A percentile compares a stretch with the other conserved stretches of the same genome.
Evolutionary conservation across 2,329 filamentous ascomycete genomes (phyloP).

Genomic region (Pseudocercospora fuligena): DNA sequence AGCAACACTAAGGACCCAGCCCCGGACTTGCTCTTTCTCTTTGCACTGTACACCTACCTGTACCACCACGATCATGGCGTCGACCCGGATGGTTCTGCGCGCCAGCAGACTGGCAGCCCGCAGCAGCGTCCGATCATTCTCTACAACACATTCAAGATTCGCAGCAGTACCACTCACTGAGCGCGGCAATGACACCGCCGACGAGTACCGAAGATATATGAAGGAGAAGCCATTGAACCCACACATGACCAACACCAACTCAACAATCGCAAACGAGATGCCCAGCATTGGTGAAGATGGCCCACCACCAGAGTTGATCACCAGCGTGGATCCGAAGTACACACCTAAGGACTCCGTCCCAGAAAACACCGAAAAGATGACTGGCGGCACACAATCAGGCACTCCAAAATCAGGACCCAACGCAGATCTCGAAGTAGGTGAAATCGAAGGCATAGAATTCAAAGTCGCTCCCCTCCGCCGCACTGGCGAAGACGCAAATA

Average conservation of each 20-base stretch:
- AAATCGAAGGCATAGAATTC: constrained; percentile 85
- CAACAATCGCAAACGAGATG: constrained; percentile 67
- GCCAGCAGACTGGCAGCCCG: constrained; percentile 49
- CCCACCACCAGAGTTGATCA: constrained; percentile 65
- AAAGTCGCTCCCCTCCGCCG: constrained; percentile 87
- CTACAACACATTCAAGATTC: constrained; percentile 45
- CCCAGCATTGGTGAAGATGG: constrained; percentile 62
- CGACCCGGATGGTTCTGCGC: constrained; percentile 51
- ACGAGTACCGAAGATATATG: constrained; percentile 61
- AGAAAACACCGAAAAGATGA: constrained; percentile 68
- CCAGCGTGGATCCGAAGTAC: constrained; percentile 60
- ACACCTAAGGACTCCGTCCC: constrained; percentile 64
- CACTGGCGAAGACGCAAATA: constrained; percentile 79
- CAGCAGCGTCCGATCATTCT: constrained; percentile 44
- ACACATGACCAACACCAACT: constrained; percentile 67
- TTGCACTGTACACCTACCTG: not conserved
- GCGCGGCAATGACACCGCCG: constrained; percentile 57
- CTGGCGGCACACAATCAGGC: constrained; percentile 63
- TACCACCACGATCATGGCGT: constrained; percentile 48
- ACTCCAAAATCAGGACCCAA: constrained; percentile 54
- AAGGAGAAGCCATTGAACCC: constrained; percentile 63
- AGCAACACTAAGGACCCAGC: not conserved
- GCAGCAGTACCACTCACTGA: constrained; percentile 49
- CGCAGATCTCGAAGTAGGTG: constrained; percentile 77
- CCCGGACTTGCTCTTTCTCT: not conserved